Evolutionary conservation across 139 green algal genomes (phyloP), one percentile per base, ranked within the genome.

Genomic region (Volvox reticuliferus): DNA sequence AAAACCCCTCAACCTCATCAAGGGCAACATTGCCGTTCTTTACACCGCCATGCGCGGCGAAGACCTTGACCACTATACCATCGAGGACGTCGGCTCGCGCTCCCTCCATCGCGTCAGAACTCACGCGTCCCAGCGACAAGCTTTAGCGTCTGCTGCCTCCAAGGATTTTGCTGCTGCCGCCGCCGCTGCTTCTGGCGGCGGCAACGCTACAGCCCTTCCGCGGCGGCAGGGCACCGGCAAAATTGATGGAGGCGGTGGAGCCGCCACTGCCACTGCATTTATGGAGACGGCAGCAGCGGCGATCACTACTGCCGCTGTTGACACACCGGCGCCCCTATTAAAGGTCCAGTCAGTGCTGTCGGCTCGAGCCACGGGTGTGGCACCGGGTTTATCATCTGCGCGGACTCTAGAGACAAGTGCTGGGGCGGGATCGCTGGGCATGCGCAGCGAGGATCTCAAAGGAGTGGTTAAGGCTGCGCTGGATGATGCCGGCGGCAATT

Each of bases 1-100:
- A 76, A 91, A 91, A 77, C 87, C 87, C 3, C 86, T 90, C 73
- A 90, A 90, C 44, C n/a, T 84, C 30, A 83, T 83, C 69, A 68
- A 55, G 22, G 86, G 86, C 44, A 90, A 83, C n/a, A 55, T 83
- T 21, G 73, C 73, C 12, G 86, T 90, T 16, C 86, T 90, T 73
- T 36, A 83, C 32, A 55, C 86, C 14, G n/a, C 77, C 71, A 76
- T 90, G 86, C 73, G 21, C 21, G 86, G 86, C 5, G 73, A 90
- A 44, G 86, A 90, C 50, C 61, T 90, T 26, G 86, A 90, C 73
- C 50, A 62, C 12, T 33, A 16, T 19, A 84, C 71, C 3, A 21
- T 69, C 2, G 83, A 89, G 35, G 86, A 90, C 26, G 19, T 2
- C 50, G 30, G 1, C 30, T 67, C 86, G 69, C 37, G 67, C 73